Base-by-base conservation (phyloP, 1,139 yeast species). In the Diutina scorzettiae region DNA sequence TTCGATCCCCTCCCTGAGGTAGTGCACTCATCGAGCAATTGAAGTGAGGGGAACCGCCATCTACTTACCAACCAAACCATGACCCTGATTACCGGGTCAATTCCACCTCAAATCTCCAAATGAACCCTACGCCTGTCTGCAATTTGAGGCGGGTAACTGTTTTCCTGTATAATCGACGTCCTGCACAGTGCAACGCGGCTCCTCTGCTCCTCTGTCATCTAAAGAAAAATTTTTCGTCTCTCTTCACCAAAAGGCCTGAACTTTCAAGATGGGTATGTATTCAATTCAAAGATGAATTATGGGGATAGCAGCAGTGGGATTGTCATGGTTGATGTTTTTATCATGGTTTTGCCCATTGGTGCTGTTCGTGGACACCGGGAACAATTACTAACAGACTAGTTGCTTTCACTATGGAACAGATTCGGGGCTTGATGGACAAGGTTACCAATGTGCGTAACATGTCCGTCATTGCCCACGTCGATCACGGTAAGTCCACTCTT, bases 391-490 rank as follows among this genome's bases (percentile, higher is more conserved):
- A 34, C 39, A 12, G 20, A 20, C 4, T 23, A 76, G 83, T 78
- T 71, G 79, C 80, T 67, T 77, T 77, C 75, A 77, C 82, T 66
- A 76, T 77, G 69, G 83, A 82, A 73, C 96, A 89, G 77, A 89
- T 89, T 84, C 94, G 97, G 78, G 89, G 74, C 63, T 81, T 89
- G 74, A 89, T 89, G 97, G 97, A 91, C 94, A 84, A 81, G 76
- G 96, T 87, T 78, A 82, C 96, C 73, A 89, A 91, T 69, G 96
- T 91, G 66, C 96, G 98, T 80, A 91, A 91, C 94, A 91, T 91
- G 95, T 91, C 97, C 73, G 98, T 91, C 73, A 91, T 91, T 81
- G 98, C 98, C 67, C 98, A 91, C 84, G 97, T 91, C 83, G 98
- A 91, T 81, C 98, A 91, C 81, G 98, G 98, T 77, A 91, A 91